Conservation (phyloP, 2,329 filamentous ascomycete species). For the Fusarium abutilonis region DNA sequence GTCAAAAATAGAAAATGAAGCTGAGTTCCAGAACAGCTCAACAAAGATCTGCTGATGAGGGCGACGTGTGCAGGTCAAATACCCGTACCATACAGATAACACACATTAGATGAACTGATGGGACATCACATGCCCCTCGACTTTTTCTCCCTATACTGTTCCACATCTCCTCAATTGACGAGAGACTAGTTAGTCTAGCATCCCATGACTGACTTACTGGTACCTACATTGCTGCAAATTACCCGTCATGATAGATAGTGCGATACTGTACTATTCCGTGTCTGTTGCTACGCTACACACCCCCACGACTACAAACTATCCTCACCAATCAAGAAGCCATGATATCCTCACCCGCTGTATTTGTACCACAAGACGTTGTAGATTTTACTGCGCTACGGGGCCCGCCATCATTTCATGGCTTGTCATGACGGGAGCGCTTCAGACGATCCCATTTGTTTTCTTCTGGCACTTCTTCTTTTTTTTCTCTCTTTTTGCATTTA, state of each 20-base stretch:
- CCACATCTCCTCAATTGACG: not conserved
- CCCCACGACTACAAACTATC: constrained; percentile 25
- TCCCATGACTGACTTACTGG: not conserved
- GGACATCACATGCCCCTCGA: constrained; percentile 23
- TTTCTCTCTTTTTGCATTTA: constrained; percentile 11
- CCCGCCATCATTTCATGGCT: constrained; percentile 10
- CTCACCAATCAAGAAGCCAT: constrained; percentile 34
- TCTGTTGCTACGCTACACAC: not conserved
- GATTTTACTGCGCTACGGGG: constrained; percentile 27
- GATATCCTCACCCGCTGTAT: constrained; percentile 9
- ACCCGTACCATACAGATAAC: constrained; percentile 13
- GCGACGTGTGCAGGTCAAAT: constrained; percentile 36
- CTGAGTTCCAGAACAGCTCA: constrained; percentile 4
- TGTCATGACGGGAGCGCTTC: constrained; percentile 41
- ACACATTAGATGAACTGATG: constrained; percentile 28
- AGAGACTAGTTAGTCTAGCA: not conserved
- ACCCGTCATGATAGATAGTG: constrained; percentile 14
- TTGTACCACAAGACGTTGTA: constrained; percentile 16
- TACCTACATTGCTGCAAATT: constrained; percentile 9
- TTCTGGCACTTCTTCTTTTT: not conserved
- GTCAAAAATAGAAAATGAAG: constrained; percentile 19
- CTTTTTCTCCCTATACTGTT: not conserved
- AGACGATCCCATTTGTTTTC: not conserved
- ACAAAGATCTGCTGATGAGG: constrained; percentile 39
- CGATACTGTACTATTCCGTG: not conserved